Evolutionary conservation across 306 rosid species (phyloP), one percentile per base, ranked within the genome.

Genomic region (Ammopiptanthus mongolicus): DNA sequence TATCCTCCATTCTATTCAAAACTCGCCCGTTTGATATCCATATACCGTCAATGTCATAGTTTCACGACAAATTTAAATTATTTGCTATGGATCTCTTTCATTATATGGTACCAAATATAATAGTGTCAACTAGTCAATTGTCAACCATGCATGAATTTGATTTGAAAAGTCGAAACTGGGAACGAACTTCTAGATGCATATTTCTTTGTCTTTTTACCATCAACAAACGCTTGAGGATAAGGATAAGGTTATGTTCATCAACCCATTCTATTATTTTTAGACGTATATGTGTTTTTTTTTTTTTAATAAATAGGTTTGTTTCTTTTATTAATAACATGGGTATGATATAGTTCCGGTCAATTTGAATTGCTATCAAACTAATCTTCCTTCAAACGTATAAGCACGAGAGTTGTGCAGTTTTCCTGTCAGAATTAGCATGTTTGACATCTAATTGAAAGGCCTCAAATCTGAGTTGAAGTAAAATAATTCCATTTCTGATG

Each of bases 211-310:
- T 6, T 71, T 63, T 31, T 19, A 64, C 62, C 46, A 60, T 41
- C 44, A 17, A 34, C 56, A 53, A 77, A 52, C 77, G 60, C 65
- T 39, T 13, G 10, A n/a, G 46, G 68, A 77, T 66, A 76, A 80
- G 60, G 80, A 77, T 68, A 68, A 81, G 71, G 66, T 48, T 48
- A 66, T 74, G 1, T 67, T 39, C 12, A 0, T 70, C 39, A 42
- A 51, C n/a, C 25, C 34, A 52, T 69, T 81, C 55, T 44, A 79
- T 61, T 13, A 52, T 11, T 8, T 28, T 3, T 57, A 28, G 64
- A 11, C 25, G 8, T 41, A 50, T 25, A 21, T 14, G 18, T 3
- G 5, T 31, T 31, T 25, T 25, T 1, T 31, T 31, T 25, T 25
- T 1, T 25, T 25, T 25, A 25, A 25, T 25, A 25, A 25, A 25